Percentiles rank a stretch among this genome's conserved stretches.
These are phyloP conservation scores for Sugiyamaella paludigena DNA, from an alignment of 1,139 yeast species.

Conservation along the genomic window DNA sequence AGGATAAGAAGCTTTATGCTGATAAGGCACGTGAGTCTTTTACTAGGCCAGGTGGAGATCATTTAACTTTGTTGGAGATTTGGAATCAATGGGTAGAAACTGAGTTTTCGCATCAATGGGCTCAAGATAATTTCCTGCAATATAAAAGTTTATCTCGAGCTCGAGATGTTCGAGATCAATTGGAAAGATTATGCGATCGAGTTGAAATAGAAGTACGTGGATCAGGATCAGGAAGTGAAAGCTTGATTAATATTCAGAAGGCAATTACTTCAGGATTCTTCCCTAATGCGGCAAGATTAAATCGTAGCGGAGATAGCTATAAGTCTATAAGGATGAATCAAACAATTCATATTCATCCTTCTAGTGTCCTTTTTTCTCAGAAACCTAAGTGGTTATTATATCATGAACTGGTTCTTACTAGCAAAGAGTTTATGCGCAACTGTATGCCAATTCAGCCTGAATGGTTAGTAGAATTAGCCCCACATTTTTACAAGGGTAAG, in stretches of 20 bases:
- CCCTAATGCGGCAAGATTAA: slow-evolving; percentile 68
- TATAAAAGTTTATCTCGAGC: slow-evolving; percentile 69
- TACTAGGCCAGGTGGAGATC: slow-evolving; percentile 67
- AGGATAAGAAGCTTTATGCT: slow-evolving; percentile 64
- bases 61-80: slow-evolving; percentile 66
- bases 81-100: slow-evolving; percentile 75
- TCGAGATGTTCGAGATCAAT: slow-evolving; percentile 69
- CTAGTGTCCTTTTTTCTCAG: slow-evolving; percentile 58
- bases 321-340: slow-evolving; percentile 60
- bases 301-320: slow-evolving; percentile 71
- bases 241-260: slow-evolving; percentile 51
- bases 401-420: slow-evolving; percentile 81
- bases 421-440: slow-evolving; percentile 86
- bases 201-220: slow-evolving; percentile 47
- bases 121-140: slow-evolving; percentile 80
- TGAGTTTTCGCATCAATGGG: slow-evolving; percentile 78
- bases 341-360: slow-evolving; percentile 78
- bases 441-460: slow-evolving; percentile 69
- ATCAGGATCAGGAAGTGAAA: slow-evolving; percentile 25
- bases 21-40: slow-evolving; percentile 60
- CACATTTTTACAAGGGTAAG: slow-evolving; percentile 48
- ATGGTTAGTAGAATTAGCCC: slow-evolving; percentile 64
- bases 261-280: slow-evolving; percentile 81
- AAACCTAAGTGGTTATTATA: slow-evolving; percentile 71
- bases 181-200: slow-evolving; percentile 58